Evolutionary conservation across 2,329 filamentous ascomycete genomes (phyloP), one percentile per base, ranked within the genome.

Genomic region (Alternaria sp.): DNA sequence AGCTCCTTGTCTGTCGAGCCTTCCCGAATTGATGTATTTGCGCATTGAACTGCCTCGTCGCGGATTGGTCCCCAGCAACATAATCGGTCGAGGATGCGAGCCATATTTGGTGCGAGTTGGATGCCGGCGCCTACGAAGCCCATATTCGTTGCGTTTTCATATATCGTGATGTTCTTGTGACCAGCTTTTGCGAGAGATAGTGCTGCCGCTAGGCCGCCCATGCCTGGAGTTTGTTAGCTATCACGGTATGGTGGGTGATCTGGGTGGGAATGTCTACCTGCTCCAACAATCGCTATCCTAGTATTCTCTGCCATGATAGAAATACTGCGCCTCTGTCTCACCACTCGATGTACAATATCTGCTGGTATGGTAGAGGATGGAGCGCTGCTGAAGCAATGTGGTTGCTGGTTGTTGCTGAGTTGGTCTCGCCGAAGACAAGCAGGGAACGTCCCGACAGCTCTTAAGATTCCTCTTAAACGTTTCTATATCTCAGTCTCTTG

Each of bases 71-170:
- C 81, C 92, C 92, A 95, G 62, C 91, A 90, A 10, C 90, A 92
- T 43, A 94, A 82, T 14, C 85, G 83, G 74, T 93, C 89, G 12
- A 96, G 84, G 9, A 96, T 91, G 3, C 91, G 87, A 4, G 90
- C 89, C 86, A 95, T 91, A 69, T 96, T 96, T 0, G 92, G 92
- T 0, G 92, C 91, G 61, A 95, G 84, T 77, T 96, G 93, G 68
- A 96, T 95, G 6, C 93, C 93, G 1, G 93, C 93, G 23, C 93
- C 93, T 1, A 95, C 92, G 71, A 95, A 95, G 6, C 92, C 92
- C 5, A 95, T 85, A 68, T 88, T 87, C 5, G 89, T 87, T 0
- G 92, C 92, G 37, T 85, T 87, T 77, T 95, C 92, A 77, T 89
- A 95, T 55, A 95, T 87, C 58, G 90, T 84, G 72, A 95, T 90